Evolutionary conservation across 192 early-diverging fungal species (phyloP).

Genomic region (Backusella tuberculispora): DNA sequence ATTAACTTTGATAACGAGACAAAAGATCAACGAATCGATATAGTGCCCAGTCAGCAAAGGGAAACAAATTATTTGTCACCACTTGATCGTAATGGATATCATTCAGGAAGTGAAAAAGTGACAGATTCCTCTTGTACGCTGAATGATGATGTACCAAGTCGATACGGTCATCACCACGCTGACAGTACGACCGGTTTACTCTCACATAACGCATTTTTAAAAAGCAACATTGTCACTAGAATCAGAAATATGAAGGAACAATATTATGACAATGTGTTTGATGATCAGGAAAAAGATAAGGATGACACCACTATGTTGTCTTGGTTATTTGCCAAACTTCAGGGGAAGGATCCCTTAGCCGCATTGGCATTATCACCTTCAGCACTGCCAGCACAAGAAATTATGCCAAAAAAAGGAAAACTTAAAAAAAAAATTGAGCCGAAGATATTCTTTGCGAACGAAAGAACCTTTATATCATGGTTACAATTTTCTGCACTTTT

Average conservation of each 20-base stretch:
- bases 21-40: slow-evolving; percentile 1
- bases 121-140: slow-evolving; percentile 5
- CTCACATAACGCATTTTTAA: neutral
- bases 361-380: neutral
- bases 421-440: slow-evolving; percentile 41
- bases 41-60: neutral
- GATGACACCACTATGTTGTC: neutral
- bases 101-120: neutral
- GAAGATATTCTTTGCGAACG: slow-evolving; percentile 89
- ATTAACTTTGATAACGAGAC: neutral
- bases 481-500: slow-evolving; percentile 69
- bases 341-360: slow-evolving; percentile 9
- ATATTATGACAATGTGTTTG: neutral
- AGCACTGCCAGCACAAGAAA: slow-evolving; percentile 21
- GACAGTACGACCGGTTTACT: neutral
- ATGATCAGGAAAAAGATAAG: neutral
- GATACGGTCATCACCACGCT: neutral
- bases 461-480: slow-evolving; percentile 86
- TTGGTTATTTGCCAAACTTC: neutral
- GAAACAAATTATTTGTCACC: neutral
- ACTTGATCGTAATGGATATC: neutral
- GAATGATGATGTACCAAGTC: slow-evolving; percentile 1
- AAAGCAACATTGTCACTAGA: neutral
- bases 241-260: slow-evolving; percentile 6
- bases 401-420: slow-evolving; percentile 17